Conservation (phyloP, 164 flowering plant species). For the Dillenia turbinata region DNA sequence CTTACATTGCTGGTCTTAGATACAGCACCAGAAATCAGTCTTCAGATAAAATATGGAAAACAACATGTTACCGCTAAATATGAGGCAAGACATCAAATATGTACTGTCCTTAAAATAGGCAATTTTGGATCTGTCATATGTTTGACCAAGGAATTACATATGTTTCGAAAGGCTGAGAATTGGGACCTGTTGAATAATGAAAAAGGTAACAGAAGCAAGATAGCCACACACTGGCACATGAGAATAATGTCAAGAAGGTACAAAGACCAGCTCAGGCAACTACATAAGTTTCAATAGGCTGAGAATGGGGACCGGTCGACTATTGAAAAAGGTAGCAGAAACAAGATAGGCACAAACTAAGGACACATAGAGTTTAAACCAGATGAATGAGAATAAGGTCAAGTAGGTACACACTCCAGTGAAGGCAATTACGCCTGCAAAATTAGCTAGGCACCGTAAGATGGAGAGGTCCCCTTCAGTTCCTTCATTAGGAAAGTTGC, state of each 20-base stretch:
- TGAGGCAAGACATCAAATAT: too few relatives aligned
- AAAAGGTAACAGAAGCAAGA: conserved; percentile 16
- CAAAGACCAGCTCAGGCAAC: conserved; percentile 5
- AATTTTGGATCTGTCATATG: too few relatives aligned
- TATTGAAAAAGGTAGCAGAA: conserved; percentile 48
- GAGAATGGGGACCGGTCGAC: conserved; percentile 47
- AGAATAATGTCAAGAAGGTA: conserved; percentile 15
- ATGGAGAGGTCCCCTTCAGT: conserved; percentile 65
- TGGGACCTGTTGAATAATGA: conserved; percentile 16
- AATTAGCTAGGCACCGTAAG: conserved; percentile 40
- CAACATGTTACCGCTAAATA: too few relatives aligned
- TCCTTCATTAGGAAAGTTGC: conserved; percentile 60
- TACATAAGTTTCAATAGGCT: conserved; percentile 12
- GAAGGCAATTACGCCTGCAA: conserved; percentile 33
- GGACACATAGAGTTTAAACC: conserved; percentile 68
- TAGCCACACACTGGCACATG: conserved; percentile 15
- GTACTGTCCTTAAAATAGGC: too few relatives aligned
- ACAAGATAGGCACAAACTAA: conserved; percentile 56
- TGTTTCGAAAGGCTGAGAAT: neutral
- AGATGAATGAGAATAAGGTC: conserved; percentile 54
- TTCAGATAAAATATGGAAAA: too few relatives aligned
- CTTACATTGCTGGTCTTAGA: too few relatives aligned
- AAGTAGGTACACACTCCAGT: conserved; percentile 40
- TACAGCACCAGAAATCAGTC: too few relatives aligned
- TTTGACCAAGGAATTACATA: too few relatives aligned